Evolutionary conservation across 1,139 yeast species (phyloP).

Genomic region (Yamadazyma oceani): DNA sequence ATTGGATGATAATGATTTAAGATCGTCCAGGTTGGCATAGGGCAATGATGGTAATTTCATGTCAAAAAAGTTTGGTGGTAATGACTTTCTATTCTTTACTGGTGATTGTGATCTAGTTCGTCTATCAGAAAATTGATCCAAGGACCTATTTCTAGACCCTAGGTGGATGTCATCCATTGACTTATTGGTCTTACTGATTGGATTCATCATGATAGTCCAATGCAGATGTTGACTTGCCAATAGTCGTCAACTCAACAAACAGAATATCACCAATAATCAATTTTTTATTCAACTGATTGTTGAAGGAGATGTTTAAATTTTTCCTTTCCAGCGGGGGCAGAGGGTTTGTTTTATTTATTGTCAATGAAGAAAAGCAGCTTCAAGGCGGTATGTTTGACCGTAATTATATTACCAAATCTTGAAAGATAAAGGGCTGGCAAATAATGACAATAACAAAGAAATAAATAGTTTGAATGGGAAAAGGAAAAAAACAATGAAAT

Average conservation of each 20-base stretch:
- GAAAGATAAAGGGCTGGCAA: background rate
- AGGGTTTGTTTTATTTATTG: too few species aligned
- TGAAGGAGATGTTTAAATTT: too few species aligned
- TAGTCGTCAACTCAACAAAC: background rate
- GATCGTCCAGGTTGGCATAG: slow-evolving; percentile 16
- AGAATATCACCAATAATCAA: background rate
- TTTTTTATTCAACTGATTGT: too few species aligned
- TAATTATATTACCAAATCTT: slow-evolving; percentile 1
- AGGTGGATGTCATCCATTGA: slow-evolving; percentile 25
- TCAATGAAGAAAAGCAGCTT: background rate
- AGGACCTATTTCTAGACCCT: slow-evolving; percentile 2
- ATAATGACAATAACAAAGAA: background rate
- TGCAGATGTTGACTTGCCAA: background rate
- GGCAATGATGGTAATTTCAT: slow-evolving; percentile 26
- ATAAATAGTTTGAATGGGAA: background rate
- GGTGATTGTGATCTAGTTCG: slow-evolving; percentile 36
- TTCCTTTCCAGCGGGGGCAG: background rate
- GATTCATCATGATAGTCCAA: slow-evolving; percentile 2
- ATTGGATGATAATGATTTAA: slow-evolving; percentile 14
- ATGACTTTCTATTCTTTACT: slow-evolving; percentile 25
- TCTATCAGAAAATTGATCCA: slow-evolving; percentile 15
- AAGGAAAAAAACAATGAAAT: too few species aligned
- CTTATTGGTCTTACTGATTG: slow-evolving; percentile 5
- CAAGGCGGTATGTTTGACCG: slow-evolving; percentile 1
- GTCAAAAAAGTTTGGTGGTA: slow-evolving; percentile 26